Evolutionary conservation across 129 eudicot species (phyloP).

Genomic region (Tanacetum coccineum): DNA sequence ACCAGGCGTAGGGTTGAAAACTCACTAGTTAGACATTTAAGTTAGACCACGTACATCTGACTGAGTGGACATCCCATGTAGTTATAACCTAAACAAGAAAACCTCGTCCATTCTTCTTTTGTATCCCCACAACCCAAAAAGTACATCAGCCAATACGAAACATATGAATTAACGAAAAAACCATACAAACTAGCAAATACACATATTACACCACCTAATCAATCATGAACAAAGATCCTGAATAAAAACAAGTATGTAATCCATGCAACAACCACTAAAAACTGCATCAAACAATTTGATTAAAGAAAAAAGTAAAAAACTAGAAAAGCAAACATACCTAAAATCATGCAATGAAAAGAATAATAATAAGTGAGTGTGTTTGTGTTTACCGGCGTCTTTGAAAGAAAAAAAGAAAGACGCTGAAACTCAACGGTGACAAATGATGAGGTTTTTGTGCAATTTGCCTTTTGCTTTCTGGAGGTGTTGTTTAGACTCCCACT

Average conservation of each 20-base stretch:
- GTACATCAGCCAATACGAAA: too few species aligned
- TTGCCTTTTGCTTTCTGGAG: slow-evolving; percentile 29
- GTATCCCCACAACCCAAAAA: slow-evolving; percentile 4
- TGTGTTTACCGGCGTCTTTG: slow-evolving; percentile 21
- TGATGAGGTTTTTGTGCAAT: slow-evolving; percentile 23
- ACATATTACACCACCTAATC: neutral
- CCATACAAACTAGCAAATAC: slow-evolving; percentile 7
- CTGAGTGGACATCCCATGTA: too few species aligned
- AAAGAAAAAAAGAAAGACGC: neutral
- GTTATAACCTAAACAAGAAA: neutral
- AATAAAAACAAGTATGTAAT: neutral
- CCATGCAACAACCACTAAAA: slow-evolving; percentile 20
- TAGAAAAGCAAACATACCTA: slow-evolving; percentile 15
- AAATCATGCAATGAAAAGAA: slow-evolving; percentile 16
- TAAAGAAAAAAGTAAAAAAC: neutral
- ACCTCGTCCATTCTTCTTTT: neutral
- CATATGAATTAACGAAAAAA: slow-evolving; percentile 10
- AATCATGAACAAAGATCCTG: slow-evolving; percentile 16
- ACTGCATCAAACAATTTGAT: neutral
- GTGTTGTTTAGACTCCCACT: neutral
- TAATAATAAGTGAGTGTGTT: neutral
- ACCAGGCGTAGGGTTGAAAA: too few species aligned
- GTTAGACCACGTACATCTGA: too few species aligned
- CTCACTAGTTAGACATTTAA: too few species aligned
- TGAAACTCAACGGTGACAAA: slow-evolving; percentile 22